Base-by-base conservation (phyloP, 163 green algal species). In the Trebouxia gelatinosa region DNA sequence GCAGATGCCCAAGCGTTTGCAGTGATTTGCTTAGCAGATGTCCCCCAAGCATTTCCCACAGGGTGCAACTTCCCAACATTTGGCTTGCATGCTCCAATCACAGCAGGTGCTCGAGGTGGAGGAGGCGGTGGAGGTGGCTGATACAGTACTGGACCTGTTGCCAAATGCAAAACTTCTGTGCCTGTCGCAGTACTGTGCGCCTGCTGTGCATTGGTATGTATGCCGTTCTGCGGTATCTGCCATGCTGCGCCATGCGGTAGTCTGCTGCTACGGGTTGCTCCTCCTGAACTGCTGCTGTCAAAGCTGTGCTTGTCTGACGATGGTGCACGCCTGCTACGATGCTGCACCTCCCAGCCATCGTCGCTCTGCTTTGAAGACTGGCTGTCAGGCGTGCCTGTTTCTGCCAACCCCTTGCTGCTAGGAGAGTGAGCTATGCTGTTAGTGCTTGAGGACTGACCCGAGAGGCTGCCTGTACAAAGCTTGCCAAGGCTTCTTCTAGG, bases 291-390 rank as follows among this genome's bases (percentile, higher is more conserved):
- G 23, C 35, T 34, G 35, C 35, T 31, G 26, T 51, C 35, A 35
- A 23, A 35, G 26, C 35, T 29, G 11, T 72, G 64, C 23, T 51
- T 72, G n/a, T 51, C 35, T 5, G 37, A 6, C 50, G 64, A 21
- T 34, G 51, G 21, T 28, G 23, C 21, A 17, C 64, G 26, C 64
- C 50, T 72, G 64, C 35, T 72, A 23, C 64, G 64, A 23, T 50
- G 35, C 64, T 72, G 64, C 23, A 72, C 37, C 21, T 72, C 64
- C 64, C 64, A 72, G 35, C 64, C 64, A 37, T 72, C 64, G 29
- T 68, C 59, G 6, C 29, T 68, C 59, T 43, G 28, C 34, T 70
- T 34, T 16, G 35, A 72, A 26, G 64, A 37, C 61, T 54, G 5
- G 37, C 64, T 72, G 64, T 37, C 23, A 54, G 64, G 64, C 6